These are phyloP conservation scores for Crithidia mellificae DNA, from an alignment of 208 protist genomes.

Conservation along the genomic window DNA sequence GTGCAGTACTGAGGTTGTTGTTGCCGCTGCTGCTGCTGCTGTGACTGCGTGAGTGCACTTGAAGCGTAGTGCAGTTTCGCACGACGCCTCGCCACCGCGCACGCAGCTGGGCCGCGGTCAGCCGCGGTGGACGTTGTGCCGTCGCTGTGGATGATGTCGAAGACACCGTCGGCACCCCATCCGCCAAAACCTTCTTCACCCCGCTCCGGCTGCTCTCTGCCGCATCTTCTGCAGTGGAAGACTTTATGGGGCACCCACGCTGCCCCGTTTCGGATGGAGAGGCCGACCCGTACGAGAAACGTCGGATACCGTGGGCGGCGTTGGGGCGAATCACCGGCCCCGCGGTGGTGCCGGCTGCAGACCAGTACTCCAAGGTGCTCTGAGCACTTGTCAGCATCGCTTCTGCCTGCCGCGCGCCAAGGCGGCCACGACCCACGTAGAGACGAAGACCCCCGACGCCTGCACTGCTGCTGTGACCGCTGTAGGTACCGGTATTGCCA, in stretches of 20 bases:
- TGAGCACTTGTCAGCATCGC: slow-evolving; percentile 13
- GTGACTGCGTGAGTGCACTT: not conserved
- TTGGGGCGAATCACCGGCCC: slow-evolving; percentile 15
- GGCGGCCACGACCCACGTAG: slow-evolving; percentile 1
- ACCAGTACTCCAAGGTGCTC: slow-evolving; percentile 16
- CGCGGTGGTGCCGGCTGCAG: slow-evolving; percentile 20
- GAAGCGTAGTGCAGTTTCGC: slow-evolving; percentile 22
- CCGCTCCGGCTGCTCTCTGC: too few species aligned
- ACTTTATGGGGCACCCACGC: not conserved
- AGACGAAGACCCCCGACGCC: too few species aligned
- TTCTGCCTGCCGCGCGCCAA: slow-evolving; percentile 19
- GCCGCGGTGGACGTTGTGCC: slow-evolving; percentile 3
- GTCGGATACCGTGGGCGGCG: not conserved
- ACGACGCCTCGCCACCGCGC: slow-evolving; percentile 24
- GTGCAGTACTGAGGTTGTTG: too few species aligned
- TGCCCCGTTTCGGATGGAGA: not conserved
- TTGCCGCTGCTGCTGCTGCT: not conserved
- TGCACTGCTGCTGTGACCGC: too few species aligned
- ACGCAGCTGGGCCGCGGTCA: slow-evolving; percentile 26
- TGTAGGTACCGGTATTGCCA: too few species aligned
- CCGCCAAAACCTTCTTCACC: too few species aligned
- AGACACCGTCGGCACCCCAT: too few species aligned
- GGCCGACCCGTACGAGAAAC: not conserved
- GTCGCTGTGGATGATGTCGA: not conserved
- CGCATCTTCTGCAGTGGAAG: not conserved